Conservation (phyloP, 2,329 filamentous ascomycete genomes). For the Endoconidiophora laricicola region DNA sequence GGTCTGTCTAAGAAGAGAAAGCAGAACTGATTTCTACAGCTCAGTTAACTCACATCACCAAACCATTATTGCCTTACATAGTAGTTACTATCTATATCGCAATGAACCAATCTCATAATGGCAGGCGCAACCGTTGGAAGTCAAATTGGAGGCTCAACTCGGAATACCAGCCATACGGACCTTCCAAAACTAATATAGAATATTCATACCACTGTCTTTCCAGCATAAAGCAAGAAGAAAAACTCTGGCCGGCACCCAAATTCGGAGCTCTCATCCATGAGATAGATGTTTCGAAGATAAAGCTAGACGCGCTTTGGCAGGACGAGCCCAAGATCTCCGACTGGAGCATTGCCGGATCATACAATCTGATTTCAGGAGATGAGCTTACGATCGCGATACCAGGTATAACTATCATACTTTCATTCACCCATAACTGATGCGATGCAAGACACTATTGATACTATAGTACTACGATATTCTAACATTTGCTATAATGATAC, state of each 20-base stretch:
- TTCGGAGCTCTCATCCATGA: background rate
- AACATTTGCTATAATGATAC: background rate
- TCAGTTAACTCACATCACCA: too few species aligned
- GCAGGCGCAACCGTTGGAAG: too few species aligned
- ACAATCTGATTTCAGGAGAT: background rate
- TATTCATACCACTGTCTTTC: too few species aligned
- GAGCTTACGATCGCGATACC: background rate
- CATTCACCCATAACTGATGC: too few species aligned
- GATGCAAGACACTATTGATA: background rate
- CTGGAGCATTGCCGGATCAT: background rate
- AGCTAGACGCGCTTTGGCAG: background rate
- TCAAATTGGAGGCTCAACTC: too few species aligned
- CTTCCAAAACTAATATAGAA: too few species aligned
- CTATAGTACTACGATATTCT: background rate
- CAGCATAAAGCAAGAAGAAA: background rate
- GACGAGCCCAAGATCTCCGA: background rate
- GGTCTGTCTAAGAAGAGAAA: constrained; percentile 1
- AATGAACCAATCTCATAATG: too few species aligned
- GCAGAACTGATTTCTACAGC: background rate
- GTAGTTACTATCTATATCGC: too few species aligned
- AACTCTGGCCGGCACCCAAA: background rate
- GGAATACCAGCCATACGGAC: too few species aligned
- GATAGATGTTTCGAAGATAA: background rate
- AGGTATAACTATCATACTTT: background rate
- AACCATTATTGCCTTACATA: too few species aligned